Conservation (phyloP, 2,329 filamentous ascomycete genomes). For the Neospermospora avenae region DNA sequence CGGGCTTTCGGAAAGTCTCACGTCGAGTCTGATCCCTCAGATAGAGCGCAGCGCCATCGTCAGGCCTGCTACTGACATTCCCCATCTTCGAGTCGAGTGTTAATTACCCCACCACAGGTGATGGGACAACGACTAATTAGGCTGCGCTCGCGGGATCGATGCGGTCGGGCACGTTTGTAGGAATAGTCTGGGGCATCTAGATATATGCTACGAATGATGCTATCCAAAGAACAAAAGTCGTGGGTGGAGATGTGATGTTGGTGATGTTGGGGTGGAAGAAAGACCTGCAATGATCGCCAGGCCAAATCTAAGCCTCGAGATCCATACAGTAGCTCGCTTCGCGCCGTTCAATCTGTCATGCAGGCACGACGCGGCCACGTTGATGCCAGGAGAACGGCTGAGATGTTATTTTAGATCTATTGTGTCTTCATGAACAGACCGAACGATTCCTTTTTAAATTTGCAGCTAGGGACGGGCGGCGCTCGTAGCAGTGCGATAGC, state of each 20-base stretch:
- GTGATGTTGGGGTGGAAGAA: constrained; percentile 6
- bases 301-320: no score
- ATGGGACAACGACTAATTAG: constrained; percentile 8
- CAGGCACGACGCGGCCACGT: no score
- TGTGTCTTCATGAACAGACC: neutral
- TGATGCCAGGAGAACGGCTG: neutral
- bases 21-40: constrained; percentile 89
- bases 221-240: constrained; percentile 28
- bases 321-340: neutral
- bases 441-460: neutral
- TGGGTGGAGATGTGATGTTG: constrained; percentile 1
- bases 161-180: constrained; percentile 26
- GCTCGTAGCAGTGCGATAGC: neutral
- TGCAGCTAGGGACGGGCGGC: neutral
- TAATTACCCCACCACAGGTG: constrained; percentile 31
- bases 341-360: neutral
- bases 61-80: constrained; percentile 82
- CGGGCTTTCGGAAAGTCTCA: constrained; percentile 47
- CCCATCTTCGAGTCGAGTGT: constrained; percentile 64
- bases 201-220: constrained; percentile 22
- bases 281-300: neutral
- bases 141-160: constrained; percentile 18
- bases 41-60: constrained; percentile 77
- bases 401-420: neutral
- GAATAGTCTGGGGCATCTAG: constrained; percentile 32